Evolutionary conservation across 2,329 filamentous ascomycete genomes (phyloP), one percentile per base, ranked within the genome.

Genomic region (Coniochaeta ligniaria): DNA sequence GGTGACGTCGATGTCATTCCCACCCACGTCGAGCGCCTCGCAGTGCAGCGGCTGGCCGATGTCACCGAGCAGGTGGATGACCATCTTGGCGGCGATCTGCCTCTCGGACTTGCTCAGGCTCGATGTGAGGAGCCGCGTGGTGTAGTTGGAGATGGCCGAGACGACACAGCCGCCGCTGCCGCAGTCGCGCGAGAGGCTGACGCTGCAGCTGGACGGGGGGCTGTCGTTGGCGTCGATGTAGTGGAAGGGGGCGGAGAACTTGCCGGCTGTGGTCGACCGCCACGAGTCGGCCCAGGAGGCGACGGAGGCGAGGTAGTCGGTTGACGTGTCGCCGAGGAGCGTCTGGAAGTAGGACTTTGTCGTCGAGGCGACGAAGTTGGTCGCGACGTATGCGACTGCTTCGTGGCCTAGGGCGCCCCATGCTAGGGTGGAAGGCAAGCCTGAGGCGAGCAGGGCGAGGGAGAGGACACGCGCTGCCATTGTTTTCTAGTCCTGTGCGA

Each of bases 41-140:
- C 77, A 78, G 69, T 83, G 81, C 6, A 84, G 74, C 0, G 81
- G 81, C 70, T 84, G 79, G 59, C 81, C 79, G 60, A 84, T 79
- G 67, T 85, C 84, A 41, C 81, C 82, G 45, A 82, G 61, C 66
- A 86, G 83, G 71, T 83, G 74, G n/a, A 73, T 67, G 24, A 73
- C 69, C 70, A 58, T 35, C 56, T 78, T 79, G 11, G 77, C 72
- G 38, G 77, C 78, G 50, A 72, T 67, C 58, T 70, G 68, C 22
- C 65, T 63, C 43, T 71, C 66, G 1, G 70, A 66, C n/a, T 61
- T 65, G 60, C 64, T 69, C 22, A 67, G 64, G 45, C 66, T 61
- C 7, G 64, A 66, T 35, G 68, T 66, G 2, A 71, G 63, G 20
- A 73, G 57, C 22, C 68, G 70, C 4, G 60, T 63, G 1, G 72